These are phyloP conservation scores for Apiospora kogelbergensis DNA, from an alignment of 2,329 filamentous ascomycete species.

Conservation along the genomic window DNA sequence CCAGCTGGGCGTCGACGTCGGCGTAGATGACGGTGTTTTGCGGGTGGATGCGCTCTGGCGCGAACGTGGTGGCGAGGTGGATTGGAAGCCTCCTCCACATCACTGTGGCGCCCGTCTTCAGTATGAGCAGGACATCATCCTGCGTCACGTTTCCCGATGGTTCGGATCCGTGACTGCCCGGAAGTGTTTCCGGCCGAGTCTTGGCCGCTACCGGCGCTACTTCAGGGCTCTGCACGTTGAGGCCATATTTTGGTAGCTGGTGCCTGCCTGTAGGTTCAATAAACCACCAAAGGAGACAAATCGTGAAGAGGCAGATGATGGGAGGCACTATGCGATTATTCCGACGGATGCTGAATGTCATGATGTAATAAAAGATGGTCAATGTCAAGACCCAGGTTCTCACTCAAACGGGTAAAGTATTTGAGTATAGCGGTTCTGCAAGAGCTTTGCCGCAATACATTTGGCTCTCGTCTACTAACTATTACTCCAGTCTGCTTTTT, in stretches of 20 bases:
- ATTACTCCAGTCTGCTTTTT: too few relatives aligned
- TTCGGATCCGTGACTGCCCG: neutral
- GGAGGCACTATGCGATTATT: conserved; percentile 4
- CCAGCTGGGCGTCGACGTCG: conserved; percentile 53
- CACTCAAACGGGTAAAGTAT: neutral
- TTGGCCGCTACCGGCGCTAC: neutral
- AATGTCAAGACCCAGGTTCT: neutral
- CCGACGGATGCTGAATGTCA: neutral
- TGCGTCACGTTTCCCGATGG: neutral
- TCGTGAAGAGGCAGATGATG: neutral
- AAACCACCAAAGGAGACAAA: conserved; percentile 2
- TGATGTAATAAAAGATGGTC: neutral
- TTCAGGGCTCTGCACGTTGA: neutral
- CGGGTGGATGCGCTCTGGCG: neutral
- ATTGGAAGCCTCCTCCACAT: neutral
- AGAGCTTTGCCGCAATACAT: too few relatives aligned
- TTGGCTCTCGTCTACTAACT: too few relatives aligned
- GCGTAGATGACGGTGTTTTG: conserved; percentile 56
- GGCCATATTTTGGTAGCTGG: neutral
- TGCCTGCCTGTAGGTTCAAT: neutral
- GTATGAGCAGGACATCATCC: neutral
- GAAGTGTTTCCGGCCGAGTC: neutral
- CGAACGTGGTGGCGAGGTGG: neutral
- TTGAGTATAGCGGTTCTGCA: too few relatives aligned
- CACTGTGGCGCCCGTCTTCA: neutral